phyloP scores from a whole-genome alignment of 257 asterid species.

The Ophiorrhiza pumila region DNA sequence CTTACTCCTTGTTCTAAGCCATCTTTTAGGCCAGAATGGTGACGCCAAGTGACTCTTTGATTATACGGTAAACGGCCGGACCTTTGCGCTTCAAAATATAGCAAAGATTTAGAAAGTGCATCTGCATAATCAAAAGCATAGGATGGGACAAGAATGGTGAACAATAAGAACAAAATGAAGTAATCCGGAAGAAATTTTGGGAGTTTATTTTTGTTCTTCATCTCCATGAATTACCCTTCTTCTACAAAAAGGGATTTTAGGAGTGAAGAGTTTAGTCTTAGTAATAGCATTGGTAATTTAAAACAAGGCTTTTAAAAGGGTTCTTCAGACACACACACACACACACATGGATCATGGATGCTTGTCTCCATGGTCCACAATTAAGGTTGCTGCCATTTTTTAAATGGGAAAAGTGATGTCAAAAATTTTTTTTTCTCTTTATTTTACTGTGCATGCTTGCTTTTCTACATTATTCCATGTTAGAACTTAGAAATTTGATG shows the following conservation, averaged over 20 bases:
- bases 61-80: constrained; percentile 37
- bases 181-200: neutral
- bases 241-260: constrained; percentile 20
- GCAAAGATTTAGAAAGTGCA: constrained; percentile 28
- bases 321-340: neutral
- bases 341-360: neutral
- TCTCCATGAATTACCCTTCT: constrained; percentile 5
- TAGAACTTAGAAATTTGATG: neutral
- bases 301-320: neutral
- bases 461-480: neutral
- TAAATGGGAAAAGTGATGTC: neutral
- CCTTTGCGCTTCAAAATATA: constrained; percentile 37
- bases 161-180: constrained; percentile 3
- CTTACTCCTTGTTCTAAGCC: constrained; percentile 37
- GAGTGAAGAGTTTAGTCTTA: neutral
- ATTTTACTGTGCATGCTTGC: neutral
- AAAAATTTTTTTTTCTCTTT: neutral
- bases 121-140: constrained; percentile 27
- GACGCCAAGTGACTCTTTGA: constrained; percentile 36
- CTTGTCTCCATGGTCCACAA: neutral
- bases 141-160: constrained; percentile 6
- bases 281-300: neutral
- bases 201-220: constrained; percentile 3
- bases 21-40: constrained; percentile 35
- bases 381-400: neutral